phyloP scores from a whole-genome alignment of 2,329 filamentous ascomycete genomes.

The Zymoseptoria tritici region DNA sequence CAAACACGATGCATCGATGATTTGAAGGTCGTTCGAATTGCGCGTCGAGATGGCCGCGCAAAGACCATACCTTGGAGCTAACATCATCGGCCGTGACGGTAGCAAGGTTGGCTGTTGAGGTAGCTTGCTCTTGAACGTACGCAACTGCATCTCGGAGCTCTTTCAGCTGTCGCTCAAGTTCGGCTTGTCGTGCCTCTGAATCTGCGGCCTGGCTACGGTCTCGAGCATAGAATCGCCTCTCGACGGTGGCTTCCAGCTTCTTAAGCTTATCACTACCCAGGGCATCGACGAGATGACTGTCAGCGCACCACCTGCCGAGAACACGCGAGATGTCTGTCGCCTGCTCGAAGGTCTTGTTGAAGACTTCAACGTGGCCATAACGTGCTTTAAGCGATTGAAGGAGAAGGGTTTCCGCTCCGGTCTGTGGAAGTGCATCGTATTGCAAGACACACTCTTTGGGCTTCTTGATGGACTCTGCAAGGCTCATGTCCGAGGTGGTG shows the following conservation, averaged over 20 bases:
- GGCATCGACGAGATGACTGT: conserved; percentile 48
- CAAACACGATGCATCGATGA: conserved; percentile 78
- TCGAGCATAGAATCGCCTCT: conserved; percentile 29
- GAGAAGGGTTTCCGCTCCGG: conserved; percentile 57
- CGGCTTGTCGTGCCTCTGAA: conserved; percentile 16
- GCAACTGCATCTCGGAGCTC: conserved; percentile 52
- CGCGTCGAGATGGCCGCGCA: conserved; percentile 54
- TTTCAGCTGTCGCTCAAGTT: conserved; percentile 47
- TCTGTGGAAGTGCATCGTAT: conserved; percentile 45
- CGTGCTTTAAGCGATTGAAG: conserved; percentile 48
- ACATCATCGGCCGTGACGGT: conserved; percentile 34
- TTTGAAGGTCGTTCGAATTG: conserved; percentile 55
- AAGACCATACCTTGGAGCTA: conserved; percentile 64
- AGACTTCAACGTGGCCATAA: conserved; percentile 45
- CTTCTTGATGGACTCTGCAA: conserved; percentile 52
- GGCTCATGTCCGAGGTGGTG: conserved; percentile 57
- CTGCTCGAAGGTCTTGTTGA: conserved; percentile 54
- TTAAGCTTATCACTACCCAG: conserved; percentile 18
- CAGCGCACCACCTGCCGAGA: conserved; percentile 77
- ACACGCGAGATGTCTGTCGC: conserved; percentile 54
- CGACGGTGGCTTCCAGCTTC: conserved; percentile 19
- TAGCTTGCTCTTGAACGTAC: conserved; percentile 22
- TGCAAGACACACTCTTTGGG: conserved; percentile 53
- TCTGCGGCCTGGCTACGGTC: conserved; percentile 9
- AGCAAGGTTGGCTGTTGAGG: background rate